Conservation (phyloP, 345 rosid species). For the Euphorbia tirucalli region DNA sequence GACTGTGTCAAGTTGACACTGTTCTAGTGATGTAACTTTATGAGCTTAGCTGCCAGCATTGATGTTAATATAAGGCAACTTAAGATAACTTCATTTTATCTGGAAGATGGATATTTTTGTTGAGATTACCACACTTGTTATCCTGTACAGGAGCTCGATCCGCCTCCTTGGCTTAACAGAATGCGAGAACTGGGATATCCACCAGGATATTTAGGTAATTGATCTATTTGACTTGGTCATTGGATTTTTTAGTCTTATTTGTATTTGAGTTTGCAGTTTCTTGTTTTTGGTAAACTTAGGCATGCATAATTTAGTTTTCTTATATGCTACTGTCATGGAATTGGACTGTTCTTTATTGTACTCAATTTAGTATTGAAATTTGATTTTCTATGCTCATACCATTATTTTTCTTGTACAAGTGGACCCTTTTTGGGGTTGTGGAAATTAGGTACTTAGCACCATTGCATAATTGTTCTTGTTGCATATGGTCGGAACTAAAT, state of each 20-base stretch:
- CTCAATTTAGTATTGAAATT: background rate
- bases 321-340: background rate
- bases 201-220: slow-evolving; percentile 83
- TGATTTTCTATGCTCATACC: background rate
- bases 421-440: background rate
- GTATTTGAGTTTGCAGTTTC: background rate
- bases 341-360: background rate
- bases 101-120: background rate
- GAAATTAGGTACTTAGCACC: background rate
- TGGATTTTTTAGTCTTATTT: background rate
- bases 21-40: background rate
- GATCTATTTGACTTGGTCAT: background rate
- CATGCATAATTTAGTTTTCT: background rate
- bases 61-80: background rate
- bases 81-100: background rate
- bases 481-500: background rate
- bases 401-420: background rate
- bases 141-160: slow-evolving; percentile 78
- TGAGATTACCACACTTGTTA: slow-evolving; percentile 2
- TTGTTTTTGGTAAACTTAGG: background rate
- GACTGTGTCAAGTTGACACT: background rate
- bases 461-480: background rate
- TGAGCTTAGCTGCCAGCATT: background rate
- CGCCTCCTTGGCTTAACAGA: slow-evolving; percentile 96
- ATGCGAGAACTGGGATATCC: slow-evolving; percentile 98